Percentiles rank a stretch among this genome's conserved stretches.
phyloP scores from a whole-genome alignment of 2,329 filamentous ascomycete genomes.

The Nannizziopsis barbatae region DNA sequence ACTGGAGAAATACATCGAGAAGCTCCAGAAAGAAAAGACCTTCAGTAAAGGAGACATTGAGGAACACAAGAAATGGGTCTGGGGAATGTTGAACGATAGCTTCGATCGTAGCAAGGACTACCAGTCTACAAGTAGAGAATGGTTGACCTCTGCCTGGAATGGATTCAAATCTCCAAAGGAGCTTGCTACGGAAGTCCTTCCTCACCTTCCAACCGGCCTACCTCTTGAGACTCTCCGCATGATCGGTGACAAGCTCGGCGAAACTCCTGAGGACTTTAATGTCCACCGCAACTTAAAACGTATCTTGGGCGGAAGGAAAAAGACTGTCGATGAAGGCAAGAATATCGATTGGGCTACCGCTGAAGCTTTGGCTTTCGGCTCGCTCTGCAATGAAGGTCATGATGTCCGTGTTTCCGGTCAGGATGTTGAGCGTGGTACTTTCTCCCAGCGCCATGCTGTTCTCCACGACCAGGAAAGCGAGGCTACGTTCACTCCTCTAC shows the following conservation, averaged over 20 bases:
- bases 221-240: slow-evolving; percentile 61
- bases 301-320: slow-evolving; percentile 79
- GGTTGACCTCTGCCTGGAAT: slow-evolving; percentile 98
- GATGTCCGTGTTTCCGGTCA: slow-evolving; percentile 96
- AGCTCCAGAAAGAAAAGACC: slow-evolving; percentile 75
- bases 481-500: slow-evolving; percentile 81
- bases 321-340: slow-evolving; percentile 82
- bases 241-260: slow-evolving; percentile 70
- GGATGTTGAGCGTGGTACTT: slow-evolving; percentile 98
- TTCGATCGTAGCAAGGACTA: slow-evolving; percentile 97
- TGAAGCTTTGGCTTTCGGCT: slow-evolving; percentile 88
- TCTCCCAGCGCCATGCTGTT: slow-evolving; percentile 94
- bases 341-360: slow-evolving; percentile 97
- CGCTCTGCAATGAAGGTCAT: slow-evolving; percentile 82
- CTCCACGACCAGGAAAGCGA: slow-evolving; percentile 96
- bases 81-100: slow-evolving; percentile 97
- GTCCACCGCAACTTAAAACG: slow-evolving; percentile 94
- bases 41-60: slow-evolving; percentile 97
- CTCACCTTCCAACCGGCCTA: slow-evolving; percentile 79
- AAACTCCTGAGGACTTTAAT: slow-evolving; percentile 70
- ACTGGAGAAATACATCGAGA: slow-evolving; percentile 81
- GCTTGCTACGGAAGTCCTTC: slow-evolving; percentile 81
- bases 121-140: slow-evolving; percentile 90
- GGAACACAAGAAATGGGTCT: slow-evolving; percentile 99
- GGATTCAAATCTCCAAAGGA: slow-evolving; percentile 99